These are phyloP conservation scores for Cenococcum geophilum DNA, from an alignment of 495 filamentous ascomycete species.

Conservation along the genomic window DNA sequence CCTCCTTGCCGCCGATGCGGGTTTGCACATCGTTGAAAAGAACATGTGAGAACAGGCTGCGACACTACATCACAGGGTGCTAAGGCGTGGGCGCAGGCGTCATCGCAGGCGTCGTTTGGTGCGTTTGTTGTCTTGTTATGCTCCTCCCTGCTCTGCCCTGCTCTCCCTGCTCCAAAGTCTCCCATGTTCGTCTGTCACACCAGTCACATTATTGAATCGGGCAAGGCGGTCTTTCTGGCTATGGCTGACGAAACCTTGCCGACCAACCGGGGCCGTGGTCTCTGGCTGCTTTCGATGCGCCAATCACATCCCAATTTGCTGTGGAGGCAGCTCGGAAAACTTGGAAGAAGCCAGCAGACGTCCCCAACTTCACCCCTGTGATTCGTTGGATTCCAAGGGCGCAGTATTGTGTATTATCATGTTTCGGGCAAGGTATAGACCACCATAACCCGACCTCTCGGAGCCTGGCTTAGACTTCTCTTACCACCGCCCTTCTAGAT, in stretches of 20 bases:
- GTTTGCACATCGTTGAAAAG: too few species aligned
- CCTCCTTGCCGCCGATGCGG: too few species aligned
- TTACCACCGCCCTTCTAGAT: too few species aligned
- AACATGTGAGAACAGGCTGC: not conserved
- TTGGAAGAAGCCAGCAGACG: not conserved
- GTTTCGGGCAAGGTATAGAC: not conserved
- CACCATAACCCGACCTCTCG: too few species aligned
- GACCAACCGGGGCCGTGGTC: slow-evolving; percentile 9
- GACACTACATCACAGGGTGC: not conserved
- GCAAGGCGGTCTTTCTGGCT: not conserved
- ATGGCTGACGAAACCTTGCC: slow-evolving; percentile 7
- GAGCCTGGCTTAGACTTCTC: too few species aligned
- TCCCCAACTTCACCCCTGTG: not conserved
- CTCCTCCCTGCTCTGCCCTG: not conserved
- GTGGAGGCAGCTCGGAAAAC: slow-evolving; percentile 1
- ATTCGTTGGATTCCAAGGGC: not conserved
- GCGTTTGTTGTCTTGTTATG: not conserved
- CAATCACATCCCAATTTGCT: not conserved
- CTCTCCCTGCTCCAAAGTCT: too few species aligned
- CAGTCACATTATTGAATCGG: not conserved
- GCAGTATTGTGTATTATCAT: slow-evolving; percentile 11
- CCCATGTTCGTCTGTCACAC: not conserved
- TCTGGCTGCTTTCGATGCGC: not conserved
- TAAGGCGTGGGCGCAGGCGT: not conserved
- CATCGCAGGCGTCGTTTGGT: not conserved